A percentile compares a stretch with the other conserved stretches of the same genome.
phyloP scores from a whole-genome alignment of 441 rosid species.

The Eutrema salsugineum region DNA sequence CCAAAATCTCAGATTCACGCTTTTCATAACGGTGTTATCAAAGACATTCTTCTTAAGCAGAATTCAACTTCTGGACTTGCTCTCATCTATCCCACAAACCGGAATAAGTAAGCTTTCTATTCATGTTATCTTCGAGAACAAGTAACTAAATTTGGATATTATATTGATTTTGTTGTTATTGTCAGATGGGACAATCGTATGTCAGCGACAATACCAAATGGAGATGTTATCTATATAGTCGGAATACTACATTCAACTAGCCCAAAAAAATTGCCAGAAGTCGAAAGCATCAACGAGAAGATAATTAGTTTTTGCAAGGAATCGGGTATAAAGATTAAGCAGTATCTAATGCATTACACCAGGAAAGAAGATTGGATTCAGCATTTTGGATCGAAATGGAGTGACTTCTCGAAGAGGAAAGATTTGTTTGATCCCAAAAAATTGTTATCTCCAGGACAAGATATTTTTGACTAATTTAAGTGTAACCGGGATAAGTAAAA shows the following conservation, averaged over 20 bases:
- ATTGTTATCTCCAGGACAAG: constrained; percentile 83
- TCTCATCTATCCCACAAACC: constrained; percentile 75
- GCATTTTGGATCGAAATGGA: constrained; percentile 91
- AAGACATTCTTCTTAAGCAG: constrained; percentile 56
- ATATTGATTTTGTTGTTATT: neutral
- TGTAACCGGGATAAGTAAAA: neutral
- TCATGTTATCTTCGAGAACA: neutral
- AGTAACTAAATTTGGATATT: neutral
- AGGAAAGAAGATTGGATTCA: constrained; percentile 54
- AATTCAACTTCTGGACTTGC: constrained; percentile 57
- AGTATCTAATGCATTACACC: constrained; percentile 56
- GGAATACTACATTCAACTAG: constrained; percentile 69
- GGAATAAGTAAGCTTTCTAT: constrained; percentile 49
- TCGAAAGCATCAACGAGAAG: constrained; percentile 56
- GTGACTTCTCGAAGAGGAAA: constrained; percentile 44
- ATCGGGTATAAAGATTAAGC: constrained; percentile 48
- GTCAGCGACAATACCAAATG: constrained; percentile 74
- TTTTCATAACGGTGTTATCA: constrained; percentile 67
- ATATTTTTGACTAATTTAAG: constrained; percentile 45
- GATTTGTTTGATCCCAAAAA: constrained; percentile 64
- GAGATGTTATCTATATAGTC: constrained; percentile 66
- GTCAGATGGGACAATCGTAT: constrained; percentile 80
- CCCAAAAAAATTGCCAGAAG: constrained; percentile 36
- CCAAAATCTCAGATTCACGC: constrained; percentile 64
- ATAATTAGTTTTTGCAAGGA: constrained; percentile 53